Conservation (phyloP, 805 yeast genomes). For the Yarrowia sp. region DNA sequence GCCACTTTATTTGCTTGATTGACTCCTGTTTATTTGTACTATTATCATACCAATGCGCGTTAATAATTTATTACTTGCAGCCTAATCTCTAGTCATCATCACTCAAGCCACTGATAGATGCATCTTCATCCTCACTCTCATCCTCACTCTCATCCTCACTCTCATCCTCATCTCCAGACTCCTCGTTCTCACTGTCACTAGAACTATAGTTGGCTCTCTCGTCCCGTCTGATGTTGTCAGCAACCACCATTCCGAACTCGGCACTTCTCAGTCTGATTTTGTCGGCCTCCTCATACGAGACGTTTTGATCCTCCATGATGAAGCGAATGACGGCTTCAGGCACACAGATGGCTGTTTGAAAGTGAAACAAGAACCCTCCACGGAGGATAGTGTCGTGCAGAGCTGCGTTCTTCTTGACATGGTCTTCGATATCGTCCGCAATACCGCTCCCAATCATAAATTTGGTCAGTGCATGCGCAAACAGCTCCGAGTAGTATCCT, state of each 20-base stretch:
- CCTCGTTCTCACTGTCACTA: neutral
- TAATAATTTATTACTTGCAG: too few relatives aligned
- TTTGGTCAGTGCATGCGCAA: neutral
- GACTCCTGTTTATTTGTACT: too few relatives aligned
- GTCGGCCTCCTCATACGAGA: constrained; percentile 23
- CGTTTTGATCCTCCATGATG: constrained; percentile 10
- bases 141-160: neutral
- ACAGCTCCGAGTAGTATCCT: constrained; percentile 11
- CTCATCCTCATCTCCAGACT: neutral
- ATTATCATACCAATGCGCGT: too few relatives aligned
- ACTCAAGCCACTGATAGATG: too few relatives aligned
- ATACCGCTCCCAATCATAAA: neutral
- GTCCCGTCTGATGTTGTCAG: neutral
- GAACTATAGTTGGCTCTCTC: neutral
- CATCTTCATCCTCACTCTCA: neutral
- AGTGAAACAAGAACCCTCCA: neutral
- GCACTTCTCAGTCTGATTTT: constrained; percentile 5
- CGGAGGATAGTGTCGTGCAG: neutral
- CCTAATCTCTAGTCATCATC: too few relatives aligned
- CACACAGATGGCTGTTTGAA: constrained; percentile 13
- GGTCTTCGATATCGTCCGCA: neutral
- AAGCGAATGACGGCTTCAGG: constrained; percentile 21
- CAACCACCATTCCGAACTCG: constrained; percentile 7
- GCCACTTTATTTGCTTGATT: too few relatives aligned
- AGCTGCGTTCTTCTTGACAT: neutral